Base-by-base conservation (phyloP, 306 rosid genomes). In the Styphnolobium japonicum region DNA sequence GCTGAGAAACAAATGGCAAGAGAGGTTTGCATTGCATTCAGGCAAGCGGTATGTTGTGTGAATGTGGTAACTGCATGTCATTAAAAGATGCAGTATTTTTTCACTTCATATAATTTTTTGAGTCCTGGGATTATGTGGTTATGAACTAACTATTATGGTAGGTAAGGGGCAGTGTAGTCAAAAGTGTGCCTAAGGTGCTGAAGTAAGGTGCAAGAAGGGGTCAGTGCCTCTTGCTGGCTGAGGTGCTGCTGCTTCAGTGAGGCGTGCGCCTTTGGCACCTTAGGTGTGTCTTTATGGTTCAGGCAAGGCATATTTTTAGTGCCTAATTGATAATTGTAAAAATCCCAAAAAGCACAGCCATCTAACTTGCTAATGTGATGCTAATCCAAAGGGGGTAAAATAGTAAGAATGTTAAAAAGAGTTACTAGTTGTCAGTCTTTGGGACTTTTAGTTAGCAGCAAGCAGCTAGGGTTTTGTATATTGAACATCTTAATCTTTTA, bases 1-100 rank as follows among this genome's bases (percentile, higher is more conserved):
- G 78, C 85, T 19, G 98, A 94, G 88, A 94, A 94, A 86, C 92
- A 94, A 85, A 91, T 94, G 97, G 94, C 98, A 69, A 91, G 97
- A 85, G 97, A 94, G 36, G 98, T 94, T 79, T 92, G 95, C 88
- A 86, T 82, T 63, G 97, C 98, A 34, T 94, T 94, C 85, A 92
- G 98, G 87, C 86, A 94, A 92, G 90, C 89, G 88, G 97, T 94
- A 92, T 61, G 97, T 77, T 73, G 23, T 81, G 51, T 66, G 5
- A 69, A 31, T 80, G 60, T 66, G 75, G 16, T 48, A 29, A 53
- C 73, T 71, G 74, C 49, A 22, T 5, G n/a, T 5, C 53, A 56
- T 81, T 77, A 31, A 53, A 57, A 64, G 62, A 58, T 16, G 16
- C 18, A 19, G 25, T 67, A 7, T 42, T 23, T 18, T 23, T 73